Percentiles rank a stretch among this genome's conserved stretches.
phyloP scores from a whole-genome alignment of 257 asterid species.

The Plantago major region DNA sequence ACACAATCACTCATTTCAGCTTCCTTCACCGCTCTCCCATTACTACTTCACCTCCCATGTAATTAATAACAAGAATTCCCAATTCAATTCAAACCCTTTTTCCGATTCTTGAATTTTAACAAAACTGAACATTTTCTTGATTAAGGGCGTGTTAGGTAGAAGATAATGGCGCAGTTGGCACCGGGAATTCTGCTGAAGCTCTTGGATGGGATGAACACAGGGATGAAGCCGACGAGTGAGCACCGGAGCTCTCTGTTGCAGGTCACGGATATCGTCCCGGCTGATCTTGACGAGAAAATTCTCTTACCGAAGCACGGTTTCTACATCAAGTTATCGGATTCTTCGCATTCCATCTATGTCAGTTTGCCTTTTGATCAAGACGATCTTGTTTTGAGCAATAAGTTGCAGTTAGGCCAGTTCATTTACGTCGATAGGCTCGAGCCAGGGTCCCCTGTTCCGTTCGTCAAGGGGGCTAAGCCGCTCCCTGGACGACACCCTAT shows the following conservation, averaged over 20 bases:
- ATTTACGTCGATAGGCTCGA: conserved; percentile 72
- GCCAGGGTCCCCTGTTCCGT: conserved; percentile 89
- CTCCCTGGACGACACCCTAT: conserved; percentile 83
- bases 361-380: conserved; percentile 83
- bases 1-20: not conserved
- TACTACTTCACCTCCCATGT: not conserved
- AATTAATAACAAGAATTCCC: not conserved
- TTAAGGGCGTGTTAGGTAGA: too few relatives aligned
- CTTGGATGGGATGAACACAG: conserved; percentile 64
- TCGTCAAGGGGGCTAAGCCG: conserved; percentile 68
- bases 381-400: conserved; percentile 87
- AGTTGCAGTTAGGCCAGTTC: conserved; percentile 83
- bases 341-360: conserved; percentile 77
- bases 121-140: not conserved
- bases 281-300: conserved; percentile 82
- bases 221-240: conserved; percentile 77
- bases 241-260: conserved; percentile 78
- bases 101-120: not conserved
- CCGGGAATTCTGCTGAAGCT: conserved; percentile 83
- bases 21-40: conserved; percentile 1
- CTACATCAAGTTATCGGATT: conserved; percentile 78
- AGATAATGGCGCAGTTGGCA: conserved; percentile 65
- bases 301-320: conserved; percentile 80
- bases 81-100: not conserved
- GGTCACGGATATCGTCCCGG: conserved; percentile 88